A percentile compares a stretch with the other conserved stretches of the same genome.
Evolutionary conservation across 192 early-diverging fungal species (phyloP).

Genomic region (Lunasporangiospora selenospora): DNA sequence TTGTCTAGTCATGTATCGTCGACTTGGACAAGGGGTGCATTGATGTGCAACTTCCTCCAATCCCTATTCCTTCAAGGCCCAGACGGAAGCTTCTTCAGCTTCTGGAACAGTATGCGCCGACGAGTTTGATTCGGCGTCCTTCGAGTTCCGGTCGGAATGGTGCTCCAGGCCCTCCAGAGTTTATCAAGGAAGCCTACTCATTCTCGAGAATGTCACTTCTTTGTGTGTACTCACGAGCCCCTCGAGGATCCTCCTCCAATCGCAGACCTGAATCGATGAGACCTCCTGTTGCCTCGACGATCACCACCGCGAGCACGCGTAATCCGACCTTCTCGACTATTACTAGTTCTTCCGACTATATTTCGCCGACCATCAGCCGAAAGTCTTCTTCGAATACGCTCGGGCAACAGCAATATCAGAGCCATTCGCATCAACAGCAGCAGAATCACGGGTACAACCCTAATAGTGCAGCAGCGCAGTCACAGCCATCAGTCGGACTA

Average conservation of each 20-base stretch:
- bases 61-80: slow-evolving; percentile 62
- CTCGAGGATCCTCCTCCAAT: too few species aligned
- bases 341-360: slow-evolving; percentile 4
- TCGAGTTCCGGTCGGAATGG: too few species aligned
- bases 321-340: slow-evolving; percentile 13
- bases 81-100: slow-evolving; percentile 67
- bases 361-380: slow-evolving; percentile 5
- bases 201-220: too few species aligned
- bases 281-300: slow-evolving; percentile 5
- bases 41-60: slow-evolving; percentile 48
- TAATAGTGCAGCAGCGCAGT: too few species aligned
- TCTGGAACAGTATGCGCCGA: slow-evolving; percentile 63
- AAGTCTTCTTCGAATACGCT: slow-evolving; percentile 19
- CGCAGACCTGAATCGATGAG: background rate
- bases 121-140: slow-evolving; percentile 13
- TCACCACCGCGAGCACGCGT: too few species aligned
- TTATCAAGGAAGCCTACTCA: too few species aligned
- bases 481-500: too few species aligned
- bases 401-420: background rate
- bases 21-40: slow-evolving; percentile 76
- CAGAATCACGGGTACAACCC: too few species aligned
- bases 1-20: slow-evolving; percentile 62
- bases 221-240: too few species aligned
- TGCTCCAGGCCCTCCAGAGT: too few species aligned
- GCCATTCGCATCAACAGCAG: background rate